phyloP scores from a whole-genome alignment of 2,329 filamentous ascomycete species.

The Curvularia hawaiiensis region DNA sequence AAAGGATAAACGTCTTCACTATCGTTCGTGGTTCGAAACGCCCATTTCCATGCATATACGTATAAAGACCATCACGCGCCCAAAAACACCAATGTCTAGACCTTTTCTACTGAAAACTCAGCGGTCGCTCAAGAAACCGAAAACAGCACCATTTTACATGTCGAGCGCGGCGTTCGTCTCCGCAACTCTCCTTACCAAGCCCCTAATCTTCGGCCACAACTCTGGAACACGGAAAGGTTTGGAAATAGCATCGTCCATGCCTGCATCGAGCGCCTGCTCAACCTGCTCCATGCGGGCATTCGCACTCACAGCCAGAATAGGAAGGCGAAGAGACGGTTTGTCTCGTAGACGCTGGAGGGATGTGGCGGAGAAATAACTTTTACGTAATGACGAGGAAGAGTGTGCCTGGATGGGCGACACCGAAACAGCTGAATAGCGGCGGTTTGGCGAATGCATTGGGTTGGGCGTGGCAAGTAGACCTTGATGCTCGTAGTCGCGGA shows the following conservation, averaged over 20 bases:
- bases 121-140: not conserved
- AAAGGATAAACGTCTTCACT: not conserved
- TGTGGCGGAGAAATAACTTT: not conserved
- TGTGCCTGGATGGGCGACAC: slow-evolving; percentile 1
- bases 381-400: not conserved
- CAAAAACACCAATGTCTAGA: not conserved
- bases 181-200: slow-evolving; percentile 13
- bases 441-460: not conserved
- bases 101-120: not conserved
- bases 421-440: not conserved
- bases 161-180: not conserved
- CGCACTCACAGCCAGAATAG: slow-evolving; percentile 43
- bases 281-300: slow-evolving; percentile 45
- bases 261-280: slow-evolving; percentile 33
- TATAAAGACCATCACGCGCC: not conserved
- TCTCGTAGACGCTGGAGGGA: not conserved
- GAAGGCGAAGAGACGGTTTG: slow-evolving; percentile 19
- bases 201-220: slow-evolving; percentile 26
- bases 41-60: not conserved
- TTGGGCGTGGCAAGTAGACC: slow-evolving; percentile 22
- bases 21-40: not conserved
- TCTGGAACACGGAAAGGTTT: slow-evolving; percentile 35
- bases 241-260: slow-evolving; percentile 41
- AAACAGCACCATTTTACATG: not conserved
- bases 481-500: slow-evolving; percentile 35